A percentile compares a stretch with the other conserved stretches of the same genome.
These are phyloP conservation scores for Adansonia rubrostipa DNA, from an alignment of 441 rosid genomes.

Conservation along the genomic window DNA sequence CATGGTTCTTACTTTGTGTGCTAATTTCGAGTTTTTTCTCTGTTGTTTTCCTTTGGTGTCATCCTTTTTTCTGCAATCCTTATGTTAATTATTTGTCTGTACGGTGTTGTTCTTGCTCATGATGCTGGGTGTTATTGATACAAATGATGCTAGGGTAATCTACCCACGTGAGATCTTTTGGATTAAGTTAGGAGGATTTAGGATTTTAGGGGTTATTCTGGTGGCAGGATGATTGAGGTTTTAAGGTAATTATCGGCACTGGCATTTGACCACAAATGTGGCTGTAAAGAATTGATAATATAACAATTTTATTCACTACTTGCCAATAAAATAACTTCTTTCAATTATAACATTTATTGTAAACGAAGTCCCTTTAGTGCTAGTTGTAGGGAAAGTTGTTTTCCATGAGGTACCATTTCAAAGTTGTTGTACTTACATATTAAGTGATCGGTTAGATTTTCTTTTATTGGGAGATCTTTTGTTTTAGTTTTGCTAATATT, in stretches of 20 bases:
- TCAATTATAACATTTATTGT: not conserved
- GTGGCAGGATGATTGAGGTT: constrained; percentile 1
- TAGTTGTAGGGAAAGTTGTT: not conserved
- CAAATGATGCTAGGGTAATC: not conserved
- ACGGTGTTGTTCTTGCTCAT: not conserved
- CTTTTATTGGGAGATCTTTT: not conserved
- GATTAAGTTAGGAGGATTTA: not conserved
- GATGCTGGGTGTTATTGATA: constrained; percentile 3
- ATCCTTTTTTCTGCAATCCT: not conserved
- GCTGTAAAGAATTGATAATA: not conserved
- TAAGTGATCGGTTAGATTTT: not conserved
- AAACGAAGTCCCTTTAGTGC: not conserved
- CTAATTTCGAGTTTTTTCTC: constrained; percentile 8
- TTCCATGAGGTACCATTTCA: not conserved
- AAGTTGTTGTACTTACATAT: constrained; percentile 1
- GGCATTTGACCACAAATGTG: not conserved
- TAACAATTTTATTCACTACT: not conserved
- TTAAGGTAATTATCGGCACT: not conserved
- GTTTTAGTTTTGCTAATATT: constrained; percentile 7
- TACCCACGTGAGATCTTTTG: not conserved
- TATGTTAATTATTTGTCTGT: not conserved
- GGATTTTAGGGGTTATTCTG: constrained; percentile 4
- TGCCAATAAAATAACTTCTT: not conserved
- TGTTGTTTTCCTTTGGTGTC: not conserved
- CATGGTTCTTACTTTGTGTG: not conserved